Evolutionary conservation across 768 basidiomycete genomes (phyloP).

Genomic region (Steccherinum ochraceum): DNA sequence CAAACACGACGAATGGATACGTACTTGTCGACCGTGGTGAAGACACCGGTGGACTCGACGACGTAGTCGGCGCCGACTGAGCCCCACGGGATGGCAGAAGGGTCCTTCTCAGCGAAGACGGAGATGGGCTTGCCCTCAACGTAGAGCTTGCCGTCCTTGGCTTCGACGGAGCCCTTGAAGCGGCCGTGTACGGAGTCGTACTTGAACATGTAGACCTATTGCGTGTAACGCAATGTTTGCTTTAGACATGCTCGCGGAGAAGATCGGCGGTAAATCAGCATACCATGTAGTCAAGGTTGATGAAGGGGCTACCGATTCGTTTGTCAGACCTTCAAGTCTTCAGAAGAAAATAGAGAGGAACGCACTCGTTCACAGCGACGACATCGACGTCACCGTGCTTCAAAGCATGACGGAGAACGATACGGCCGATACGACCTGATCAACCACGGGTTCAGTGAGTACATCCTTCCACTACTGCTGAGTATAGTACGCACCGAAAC

Average conservation of each 20-base stretch:
- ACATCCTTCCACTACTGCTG: too few species aligned
- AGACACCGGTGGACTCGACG: conserved; percentile 97
- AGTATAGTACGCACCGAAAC: conserved; percentile 65
- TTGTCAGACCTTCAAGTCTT: too few species aligned
- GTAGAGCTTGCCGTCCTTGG: conserved; percentile 84
- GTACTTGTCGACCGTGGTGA: conserved; percentile 91
- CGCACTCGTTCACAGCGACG: conserved; percentile 92
- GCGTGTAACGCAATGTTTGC: not conserved
- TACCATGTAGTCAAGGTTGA: conserved; percentile 95
- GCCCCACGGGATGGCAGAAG: conserved; percentile 80
- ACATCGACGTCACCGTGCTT: conserved; percentile 70
- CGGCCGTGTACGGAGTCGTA: conserved; percentile 91
- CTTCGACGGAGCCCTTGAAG: conserved; percentile 79
- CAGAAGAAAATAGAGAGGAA: conserved; percentile 11
- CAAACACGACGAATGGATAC: conserved; percentile 9
- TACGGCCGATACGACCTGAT: conserved; percentile 98
- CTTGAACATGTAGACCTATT: conserved; percentile 97
- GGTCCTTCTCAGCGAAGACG: conserved; percentile 84
- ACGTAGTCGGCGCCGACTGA: conserved; percentile 83
- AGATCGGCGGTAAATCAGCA: conserved; percentile 12
- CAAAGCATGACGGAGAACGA: conserved; percentile 93
- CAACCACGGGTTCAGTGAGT: not conserved
- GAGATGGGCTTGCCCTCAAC: conserved; percentile 74
- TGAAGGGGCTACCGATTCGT: conserved; percentile 93
- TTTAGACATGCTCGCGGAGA: not conserved